These are phyloP conservation scores for Alternaria dauci DNA, from an alignment of 2,329 filamentous ascomycete species.

Conservation along the genomic window DNA sequence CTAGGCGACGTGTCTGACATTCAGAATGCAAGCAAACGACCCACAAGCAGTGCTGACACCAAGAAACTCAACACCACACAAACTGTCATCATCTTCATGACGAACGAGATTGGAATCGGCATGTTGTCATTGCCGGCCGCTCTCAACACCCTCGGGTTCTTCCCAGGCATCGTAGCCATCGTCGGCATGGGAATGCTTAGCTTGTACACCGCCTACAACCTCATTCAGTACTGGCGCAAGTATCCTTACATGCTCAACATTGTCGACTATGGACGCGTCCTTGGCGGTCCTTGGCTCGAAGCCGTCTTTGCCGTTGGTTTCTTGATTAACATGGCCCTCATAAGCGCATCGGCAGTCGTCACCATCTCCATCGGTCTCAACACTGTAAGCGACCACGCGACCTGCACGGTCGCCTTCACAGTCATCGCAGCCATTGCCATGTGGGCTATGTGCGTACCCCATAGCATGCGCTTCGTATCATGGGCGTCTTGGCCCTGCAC, in stretches of 20 bases:
- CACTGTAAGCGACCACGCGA: slow-evolving; percentile 37
- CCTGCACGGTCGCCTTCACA: slow-evolving; percentile 41
- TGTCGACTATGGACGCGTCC: slow-evolving; percentile 40
- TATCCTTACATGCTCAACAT: slow-evolving; percentile 43
- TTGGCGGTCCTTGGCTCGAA: slow-evolving; percentile 38
- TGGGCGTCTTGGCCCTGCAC: slow-evolving; percentile 41
- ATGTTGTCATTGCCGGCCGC: slow-evolving; percentile 38
- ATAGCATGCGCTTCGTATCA: slow-evolving; percentile 40
- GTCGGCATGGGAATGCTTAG: slow-evolving; percentile 37
- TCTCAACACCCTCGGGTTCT: slow-evolving; percentile 37
- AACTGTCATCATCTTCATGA: slow-evolving; percentile 43
- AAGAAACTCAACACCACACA: slow-evolving; percentile 38
- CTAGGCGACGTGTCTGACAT: slow-evolving; percentile 35
- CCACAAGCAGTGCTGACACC: slow-evolving; percentile 7
- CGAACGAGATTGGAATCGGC: slow-evolving; percentile 43
- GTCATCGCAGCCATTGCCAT: slow-evolving; percentile 35
- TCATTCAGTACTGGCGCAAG: slow-evolving; percentile 43
- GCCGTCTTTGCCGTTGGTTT: slow-evolving; percentile 37
- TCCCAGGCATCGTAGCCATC: slow-evolving; percentile 37
- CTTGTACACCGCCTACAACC: slow-evolving; percentile 41
- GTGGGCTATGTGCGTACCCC: slow-evolving; percentile 39
- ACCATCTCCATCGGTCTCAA: slow-evolving; percentile 42
- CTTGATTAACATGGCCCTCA: slow-evolving; percentile 42
- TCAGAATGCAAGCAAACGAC: slow-evolving; percentile 32
- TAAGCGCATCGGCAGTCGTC: slow-evolving; percentile 38